A percentile compares a stretch with the other conserved stretches of the same genome.
These are phyloP conservation scores for Golubevia sp. DNA, from an alignment of 1,284 basidiomycete species.

Conservation along the genomic window DNA sequence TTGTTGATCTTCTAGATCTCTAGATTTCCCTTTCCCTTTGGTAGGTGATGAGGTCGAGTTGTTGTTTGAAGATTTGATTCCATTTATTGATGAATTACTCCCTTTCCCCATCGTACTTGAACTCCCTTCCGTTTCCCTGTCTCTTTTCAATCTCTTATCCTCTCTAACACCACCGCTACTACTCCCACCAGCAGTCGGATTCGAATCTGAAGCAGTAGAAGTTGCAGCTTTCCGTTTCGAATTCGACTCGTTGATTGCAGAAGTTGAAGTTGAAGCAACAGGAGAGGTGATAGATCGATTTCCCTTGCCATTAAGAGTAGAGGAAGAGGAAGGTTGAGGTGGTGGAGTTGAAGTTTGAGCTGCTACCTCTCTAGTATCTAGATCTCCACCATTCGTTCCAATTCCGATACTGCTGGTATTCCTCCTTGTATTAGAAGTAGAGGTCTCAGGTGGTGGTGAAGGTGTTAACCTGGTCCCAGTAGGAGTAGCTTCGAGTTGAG, in stretches of 20 bases:
- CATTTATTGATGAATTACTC: background rate
- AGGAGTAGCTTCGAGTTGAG: conserved; percentile 6
- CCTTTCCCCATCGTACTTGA: background rate
- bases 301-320: background rate
- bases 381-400: background rate
- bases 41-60: background rate
- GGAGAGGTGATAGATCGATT: background rate
- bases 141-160: conserved; percentile 5
- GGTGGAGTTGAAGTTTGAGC: conserved; percentile 4
- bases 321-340: conserved; percentile 2
- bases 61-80: background rate
- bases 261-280: background rate
- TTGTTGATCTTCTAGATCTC: background rate
- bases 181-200: background rate
- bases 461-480: conserved; percentile 3
- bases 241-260: background rate
- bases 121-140: background rate
- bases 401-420: background rate
- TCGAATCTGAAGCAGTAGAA: background rate
- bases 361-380: background rate
- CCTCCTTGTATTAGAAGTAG: background rate
- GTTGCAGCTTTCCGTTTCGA: background rate
- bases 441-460: conserved; percentile 4
- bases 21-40: background rate
- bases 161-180: conserved; percentile 3